These are phyloP conservation scores for Metschnikowia lunata DNA, from an alignment of 805 yeast species.

Conservation along the genomic window DNA sequence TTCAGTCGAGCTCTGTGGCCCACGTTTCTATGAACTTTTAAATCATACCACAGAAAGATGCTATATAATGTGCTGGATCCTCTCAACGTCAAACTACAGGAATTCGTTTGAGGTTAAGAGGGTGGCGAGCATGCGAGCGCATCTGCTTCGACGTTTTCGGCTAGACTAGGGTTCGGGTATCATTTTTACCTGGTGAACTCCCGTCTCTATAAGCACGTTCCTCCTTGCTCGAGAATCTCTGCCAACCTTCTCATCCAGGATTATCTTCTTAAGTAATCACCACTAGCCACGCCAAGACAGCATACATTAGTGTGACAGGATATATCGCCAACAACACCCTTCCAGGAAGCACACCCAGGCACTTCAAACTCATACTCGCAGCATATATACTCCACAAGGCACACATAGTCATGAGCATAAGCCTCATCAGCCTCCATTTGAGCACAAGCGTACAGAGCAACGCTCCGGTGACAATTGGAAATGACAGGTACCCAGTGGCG, in stretches of 20 bases:
- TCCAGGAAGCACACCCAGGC: constrained; percentile 62
- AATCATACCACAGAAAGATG: no score
- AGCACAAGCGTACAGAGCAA: constrained; percentile 43
- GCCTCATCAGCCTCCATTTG: constrained; percentile 45
- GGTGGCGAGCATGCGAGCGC: no score
- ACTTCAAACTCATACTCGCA: constrained; percentile 56
- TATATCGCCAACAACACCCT: constrained; percentile 59
- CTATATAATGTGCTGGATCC: no score
- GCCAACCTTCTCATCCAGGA: not conserved
- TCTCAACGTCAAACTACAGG: no score
- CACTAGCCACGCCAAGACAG: constrained; percentile 61
- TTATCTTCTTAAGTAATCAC: constrained; percentile 43
- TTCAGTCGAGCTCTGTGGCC: no score
- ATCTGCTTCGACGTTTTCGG: no score
- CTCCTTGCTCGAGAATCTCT: no score
- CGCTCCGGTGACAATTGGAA: constrained; percentile 58
- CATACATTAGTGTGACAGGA: constrained; percentile 61
- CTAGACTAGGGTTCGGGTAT: no score
- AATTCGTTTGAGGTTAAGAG: no score
- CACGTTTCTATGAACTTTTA: no score
- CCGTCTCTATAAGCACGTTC: no score
- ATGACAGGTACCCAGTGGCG: constrained; percentile 65
- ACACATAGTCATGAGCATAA: constrained; percentile 42
- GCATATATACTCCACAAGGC: constrained; percentile 63
- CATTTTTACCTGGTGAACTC: no score